Percentiles rank a stretch among this genome's conserved stretches.
Conservation (phyloP, 768 basidiomycete species). For the Rhizopogon roseolus region DNA sequence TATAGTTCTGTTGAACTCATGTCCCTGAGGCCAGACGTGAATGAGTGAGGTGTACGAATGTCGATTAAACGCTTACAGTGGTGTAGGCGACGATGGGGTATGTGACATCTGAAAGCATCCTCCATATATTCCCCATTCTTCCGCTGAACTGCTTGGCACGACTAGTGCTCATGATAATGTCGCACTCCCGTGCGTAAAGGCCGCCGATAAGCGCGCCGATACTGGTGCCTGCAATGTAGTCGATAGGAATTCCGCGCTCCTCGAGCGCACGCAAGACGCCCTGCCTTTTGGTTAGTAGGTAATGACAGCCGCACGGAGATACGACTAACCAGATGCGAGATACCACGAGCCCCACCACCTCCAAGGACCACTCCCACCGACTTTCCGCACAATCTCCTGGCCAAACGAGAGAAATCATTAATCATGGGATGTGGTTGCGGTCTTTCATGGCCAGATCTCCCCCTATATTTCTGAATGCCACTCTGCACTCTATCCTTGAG, state of each 20-base stretch:
- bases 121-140: constrained; percentile 92
- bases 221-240: constrained; percentile 91
- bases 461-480: constrained; percentile 83
- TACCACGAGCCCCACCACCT: constrained; percentile 95
- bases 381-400: constrained; percentile 86
- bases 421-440: constrained; percentile 77
- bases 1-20: constrained; percentile 91
- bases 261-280: constrained; percentile 91
- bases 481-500: constrained; percentile 90
- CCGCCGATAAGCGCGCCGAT: constrained; percentile 93
- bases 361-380: constrained; percentile 93
- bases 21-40: constrained; percentile 51
- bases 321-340: constrained; percentile 59
- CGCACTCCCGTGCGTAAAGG: constrained; percentile 91
- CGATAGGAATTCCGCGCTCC: constrained; percentile 90
- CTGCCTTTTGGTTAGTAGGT: constrained; percentile 32
- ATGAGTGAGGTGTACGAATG: not conserved
- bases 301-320: constrained; percentile 4
- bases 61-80: constrained; percentile 39
- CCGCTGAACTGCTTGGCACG: constrained; percentile 89
- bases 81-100: constrained; percentile 77
- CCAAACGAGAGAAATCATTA: constrained; percentile 90
- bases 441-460: constrained; percentile 52
- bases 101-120: constrained; percentile 87
- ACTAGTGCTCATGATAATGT: constrained; percentile 79